Percentiles rank a stretch among this genome's conserved stretches.
Conservation (phyloP, 2,329 filamentous ascomycete genomes). For the Aspergillus quadrilineatus region DNA sequence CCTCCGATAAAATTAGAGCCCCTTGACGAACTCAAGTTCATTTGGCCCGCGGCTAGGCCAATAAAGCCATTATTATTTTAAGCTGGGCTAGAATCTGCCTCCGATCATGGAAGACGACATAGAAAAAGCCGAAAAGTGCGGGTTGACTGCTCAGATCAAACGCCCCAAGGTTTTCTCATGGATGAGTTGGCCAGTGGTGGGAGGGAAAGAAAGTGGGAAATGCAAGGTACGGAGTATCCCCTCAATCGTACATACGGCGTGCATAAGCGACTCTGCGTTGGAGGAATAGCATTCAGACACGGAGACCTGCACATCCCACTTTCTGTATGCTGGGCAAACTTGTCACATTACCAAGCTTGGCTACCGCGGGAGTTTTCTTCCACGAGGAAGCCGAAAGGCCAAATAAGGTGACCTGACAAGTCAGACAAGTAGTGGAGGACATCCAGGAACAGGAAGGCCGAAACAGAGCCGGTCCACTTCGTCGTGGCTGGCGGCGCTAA, state of each 20-base stretch:
- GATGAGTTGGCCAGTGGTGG: slow-evolving; percentile 6
- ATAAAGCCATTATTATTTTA: neutral
- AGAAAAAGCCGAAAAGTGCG: too few species aligned
- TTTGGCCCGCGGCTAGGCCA: neutral
- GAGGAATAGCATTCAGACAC: slow-evolving; percentile 4
- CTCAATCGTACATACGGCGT: slow-evolving; percentile 15
- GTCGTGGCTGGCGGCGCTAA: slow-evolving; percentile 10
- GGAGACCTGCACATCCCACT: slow-evolving; percentile 9
- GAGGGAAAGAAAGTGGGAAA: slow-evolving; percentile 6
- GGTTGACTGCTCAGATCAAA: neutral
- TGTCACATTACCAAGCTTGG: slow-evolving; percentile 16
- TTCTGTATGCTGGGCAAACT: slow-evolving; percentile 12
- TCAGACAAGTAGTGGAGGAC: slow-evolving; percentile 16
- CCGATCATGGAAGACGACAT: neutral
- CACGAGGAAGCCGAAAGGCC: slow-evolving; percentile 16
- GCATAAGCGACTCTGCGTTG: slow-evolving; percentile 12
- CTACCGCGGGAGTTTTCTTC: neutral
- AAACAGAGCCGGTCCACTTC: slow-evolving; percentile 14
- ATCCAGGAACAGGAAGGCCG: slow-evolving; percentile 9
- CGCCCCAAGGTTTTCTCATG: neutral
- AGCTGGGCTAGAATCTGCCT: neutral
- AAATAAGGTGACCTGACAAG: slow-evolving; percentile 17
- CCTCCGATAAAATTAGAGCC: neutral
- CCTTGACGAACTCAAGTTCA: slow-evolving; percentile 5
- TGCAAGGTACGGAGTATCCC: slow-evolving; percentile 17